These are phyloP conservation scores for Clonostachys chloroleuca DNA, from an alignment of 2,329 filamentous ascomycete genomes.

Conservation along the genomic window DNA sequence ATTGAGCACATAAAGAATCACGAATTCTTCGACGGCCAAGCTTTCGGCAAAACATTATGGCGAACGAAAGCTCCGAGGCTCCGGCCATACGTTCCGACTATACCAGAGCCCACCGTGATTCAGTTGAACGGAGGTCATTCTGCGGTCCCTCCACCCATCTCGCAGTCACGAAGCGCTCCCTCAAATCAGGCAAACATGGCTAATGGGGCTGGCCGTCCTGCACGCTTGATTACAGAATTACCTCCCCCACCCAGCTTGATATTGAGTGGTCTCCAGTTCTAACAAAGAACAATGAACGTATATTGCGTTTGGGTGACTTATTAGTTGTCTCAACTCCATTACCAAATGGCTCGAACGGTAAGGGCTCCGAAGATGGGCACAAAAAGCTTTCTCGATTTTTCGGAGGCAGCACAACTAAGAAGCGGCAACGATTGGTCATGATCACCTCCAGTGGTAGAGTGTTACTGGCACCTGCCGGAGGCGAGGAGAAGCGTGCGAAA, in stretches of 20 bases:
- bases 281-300: constrained; percentile 86
- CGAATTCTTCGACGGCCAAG: constrained; percentile 85
- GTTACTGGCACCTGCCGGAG: constrained; percentile 83
- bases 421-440: constrained; percentile 89
- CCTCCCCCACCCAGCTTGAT: constrained; percentile 93
- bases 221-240: constrained; percentile 87
- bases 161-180: constrained; percentile 19
- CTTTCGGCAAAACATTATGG: constrained; percentile 83
- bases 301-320: constrained; percentile 88
- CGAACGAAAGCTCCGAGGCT: constrained; percentile 83
- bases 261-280: constrained; percentile 98
- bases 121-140: constrained; percentile 59
- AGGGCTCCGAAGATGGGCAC: constrained; percentile 67
- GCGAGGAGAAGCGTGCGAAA: constrained; percentile 94
- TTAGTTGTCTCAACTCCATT: constrained; percentile 78
- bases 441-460: constrained; percentile 89
- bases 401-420: constrained; percentile 85
- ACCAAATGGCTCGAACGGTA: constrained; percentile 68
- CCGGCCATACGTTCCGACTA: constrained; percentile 75
- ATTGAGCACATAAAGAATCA: constrained; percentile 98
- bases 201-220: constrained; percentile 55
- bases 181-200: constrained; percentile 27
- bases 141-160: constrained; percentile 16
- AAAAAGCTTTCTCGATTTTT: constrained; percentile 95
- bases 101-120: constrained; percentile 70